Base-by-base conservation (phyloP, 1,139 yeast species). In the Geotrichum carabidarum region DNA sequence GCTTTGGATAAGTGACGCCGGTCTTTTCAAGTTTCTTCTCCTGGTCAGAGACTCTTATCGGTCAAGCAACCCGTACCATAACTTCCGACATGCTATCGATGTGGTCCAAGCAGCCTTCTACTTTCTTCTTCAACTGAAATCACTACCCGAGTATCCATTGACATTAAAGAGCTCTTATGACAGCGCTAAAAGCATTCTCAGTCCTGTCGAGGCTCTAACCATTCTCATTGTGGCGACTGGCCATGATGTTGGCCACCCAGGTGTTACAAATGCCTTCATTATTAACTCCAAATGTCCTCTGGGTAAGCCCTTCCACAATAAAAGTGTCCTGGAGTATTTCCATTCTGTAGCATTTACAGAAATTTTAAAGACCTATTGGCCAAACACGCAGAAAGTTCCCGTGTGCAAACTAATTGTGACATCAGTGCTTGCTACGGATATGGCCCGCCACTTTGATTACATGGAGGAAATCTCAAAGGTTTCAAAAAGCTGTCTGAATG, bases 181-280 rank as follows among this genome's bases (percentile, higher is more conserved):
- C n/a, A n/a, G n/a, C n/a, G n/a, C n/a, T n/a, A 4, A 35, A 27
- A 8, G 17, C 37, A 18, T 54, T 11, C 47, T 56, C 18, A 38
- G 36, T 51, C 76, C 82, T 0, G 60, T 76, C 27, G 84, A 83
- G 64, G 74, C 80, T 0, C 70, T 83, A 46, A 80, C 83, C 0
- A 72, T 89, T 31, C 75, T 88, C 44, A 76, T 90, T 27, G 88
- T 96, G 1, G 95, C 96, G 0, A 73, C 91, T 50, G 98, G 99
- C 48, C 99, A 93, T 70, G 99, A 93, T 70, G 83, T 88, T 35
- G 96, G 96, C 18, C 99, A 93, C 69, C 98, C 99, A 0, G 99
- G 98, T 1, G 83, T 90, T 17, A 89, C 95, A 11, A 89, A 90
- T 69, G 81, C 82, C 45, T 83, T 89, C 60, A 73, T 91, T 71